Evolutionary conservation across 148 eudicot species (phyloP), one percentile per base, ranked within the genome.

Genomic region (Beta vulgaris): DNA sequence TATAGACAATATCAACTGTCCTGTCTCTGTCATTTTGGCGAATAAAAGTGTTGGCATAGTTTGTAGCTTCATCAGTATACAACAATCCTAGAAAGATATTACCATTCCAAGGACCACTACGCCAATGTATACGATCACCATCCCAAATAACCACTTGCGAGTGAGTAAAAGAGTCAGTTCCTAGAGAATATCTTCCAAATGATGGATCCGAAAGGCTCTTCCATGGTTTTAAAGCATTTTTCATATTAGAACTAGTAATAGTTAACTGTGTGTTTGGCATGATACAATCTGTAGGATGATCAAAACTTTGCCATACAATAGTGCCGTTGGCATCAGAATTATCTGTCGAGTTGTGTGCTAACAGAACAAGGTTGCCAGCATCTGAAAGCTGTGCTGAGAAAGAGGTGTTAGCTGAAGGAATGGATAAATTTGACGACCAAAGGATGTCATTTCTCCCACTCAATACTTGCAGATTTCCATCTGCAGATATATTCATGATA

Each of bases 51-150:
- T 81, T 60, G 2, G 84, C 84, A 51, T 81, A 81, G 62, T 77
- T 69, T 2, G 63, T 77, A 60, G 84, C 46, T 61, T 37, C 70
- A 73, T 73, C 80, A 15, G 77, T 39, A 51, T 81, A 81, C 12
- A 57, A 9, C 43, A 81, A 29, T 71, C 85, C 85, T 23, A 79
- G 67, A 68, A 82, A 82, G 15, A 82, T 79, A 28, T 82, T 79
- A 12, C 82, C 82, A 68, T 82, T 79, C 82, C 82, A 82, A 0
- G 85, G 85, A 16, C 85, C 85, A 72, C 71, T 75, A 28, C 85
- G 77, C 85, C 82, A 82, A 46, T 82, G 32, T 19, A 66, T 66
- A 0, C 62, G 48, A 79, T 73, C 76, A 40, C 80, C 80, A 46
- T 79, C 59, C 82, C 82, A 79, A 3, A 82, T 57, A 51, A 75